Evolutionary conservation across 164 flowering plant genomes (phyloP), one percentile per base, ranked within the genome.

Genomic region (Chimonanthus salicifolius): DNA sequence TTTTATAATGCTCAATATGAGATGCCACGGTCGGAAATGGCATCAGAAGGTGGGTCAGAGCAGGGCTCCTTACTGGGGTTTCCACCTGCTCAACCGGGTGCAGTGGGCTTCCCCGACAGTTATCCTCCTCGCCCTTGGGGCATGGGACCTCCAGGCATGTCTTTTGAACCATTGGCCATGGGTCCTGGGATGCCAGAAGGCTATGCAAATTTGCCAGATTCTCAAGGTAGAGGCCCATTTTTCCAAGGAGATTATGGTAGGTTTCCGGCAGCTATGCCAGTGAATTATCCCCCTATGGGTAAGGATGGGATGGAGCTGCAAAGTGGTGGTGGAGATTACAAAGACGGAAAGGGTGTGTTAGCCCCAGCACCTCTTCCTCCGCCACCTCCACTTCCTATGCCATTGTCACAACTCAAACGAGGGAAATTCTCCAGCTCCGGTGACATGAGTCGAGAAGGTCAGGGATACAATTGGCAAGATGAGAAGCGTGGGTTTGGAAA

Each of bases 11-110:
- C n/a, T 33, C 82, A 84, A 44, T 90, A 81, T 74, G 92, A 89
- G 74, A 77, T 84, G 64, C 74, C 87, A 20, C 78, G 89, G 64
- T 79, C 82, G 49, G 93, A 87, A 64, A 76, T 87, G 54, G 78
- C 80, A 5, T 74, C 88, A 21, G 91, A 89, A 51, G 77, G 70
- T 64, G 92, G 86, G 58, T 47, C 87, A 21, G 92, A 85, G 66
- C 98, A 88, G 71, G 86, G 91, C 13, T 86, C 96, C 67, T 78
- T 88, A 74, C 50, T 84, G 79, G 94, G 98, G 11, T 89, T 83
- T 67, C 86, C 89, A 58, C 84, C 89, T 11, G 82, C 86, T 72
- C 85, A 86, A 20, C 77, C 83, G 6, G 85, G 79, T 13, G 74
- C 74, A 9, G 13, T 74, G 46, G 81, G 76, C 77, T 84, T 82